Conservation (phyloP, 768 basidiomycete species). For the Ephemerocybe angulata region DNA sequence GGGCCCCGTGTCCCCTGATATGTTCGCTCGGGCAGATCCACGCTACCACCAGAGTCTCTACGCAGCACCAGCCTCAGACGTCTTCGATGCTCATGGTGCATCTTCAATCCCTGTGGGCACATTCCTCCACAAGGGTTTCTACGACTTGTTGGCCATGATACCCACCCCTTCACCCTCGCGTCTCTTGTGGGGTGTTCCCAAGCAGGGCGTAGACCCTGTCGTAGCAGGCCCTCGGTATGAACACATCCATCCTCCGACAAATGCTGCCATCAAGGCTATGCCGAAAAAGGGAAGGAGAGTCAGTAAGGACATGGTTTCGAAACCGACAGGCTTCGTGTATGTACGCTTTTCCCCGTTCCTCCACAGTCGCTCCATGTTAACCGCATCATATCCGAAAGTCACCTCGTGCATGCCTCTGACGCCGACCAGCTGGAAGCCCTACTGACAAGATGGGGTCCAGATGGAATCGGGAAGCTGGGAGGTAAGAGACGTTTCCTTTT, state of each 20-base stretch:
- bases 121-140: slow-evolving; percentile 86
- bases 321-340: slow-evolving; percentile 80
- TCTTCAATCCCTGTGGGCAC: slow-evolving; percentile 63
- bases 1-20: slow-evolving; percentile 7
- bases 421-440: slow-evolving; percentile 85
- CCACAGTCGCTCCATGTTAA: slow-evolving; percentile 21
- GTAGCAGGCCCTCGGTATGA: slow-evolving; percentile 71
- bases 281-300: slow-evolving; percentile 61
- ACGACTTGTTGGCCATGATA: slow-evolving; percentile 77
- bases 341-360: slow-evolving; percentile 29
- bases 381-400: slow-evolving; percentile 41
- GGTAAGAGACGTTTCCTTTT: slow-evolving; percentile 44
- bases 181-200: slow-evolving; percentile 49
- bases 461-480: slow-evolving; percentile 84
- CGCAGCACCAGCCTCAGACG: slow-evolving; percentile 16
- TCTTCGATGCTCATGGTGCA: slow-evolving; percentile 36
- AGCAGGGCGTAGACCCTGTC: slow-evolving; percentile 36
- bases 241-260: slow-evolving; percentile 36
- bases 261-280: slow-evolving; percentile 29
- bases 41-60: slow-evolving; percentile 2
- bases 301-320: slow-evolving; percentile 87
- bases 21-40: slow-evolving; percentile 5
- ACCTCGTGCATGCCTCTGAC: slow-evolving; percentile 88
- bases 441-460: slow-evolving; percentile 83
- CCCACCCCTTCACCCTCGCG: slow-evolving; percentile 68